Base-by-base conservation (phyloP, 169 alveolate species). In the Cyclospora cayetanensis region DNA sequence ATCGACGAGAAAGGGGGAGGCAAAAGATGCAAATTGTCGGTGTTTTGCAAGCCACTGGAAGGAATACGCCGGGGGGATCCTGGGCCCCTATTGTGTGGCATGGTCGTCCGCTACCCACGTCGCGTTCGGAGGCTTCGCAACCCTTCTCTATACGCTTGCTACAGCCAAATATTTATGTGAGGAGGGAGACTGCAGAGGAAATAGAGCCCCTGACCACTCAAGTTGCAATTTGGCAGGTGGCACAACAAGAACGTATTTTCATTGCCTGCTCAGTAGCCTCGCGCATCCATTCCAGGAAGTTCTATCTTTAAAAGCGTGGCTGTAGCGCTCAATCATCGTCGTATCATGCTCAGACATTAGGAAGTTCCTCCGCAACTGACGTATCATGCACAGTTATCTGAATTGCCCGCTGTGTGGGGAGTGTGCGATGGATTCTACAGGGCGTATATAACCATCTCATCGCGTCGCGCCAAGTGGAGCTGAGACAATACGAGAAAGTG, bases 71-170 rank as follows among this genome's bases (percentile, higher is more conserved):
- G 22, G 89, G 89, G 50, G 89, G 89, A 2, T 9, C 74, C 4
- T 80, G 89, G 89, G 89, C 70, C 31, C 89, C 89, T 42, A 80
- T 63, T 37, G 34, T 25, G 0, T 80, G 89, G 89, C 72, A 80
- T 27, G 89, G 89, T 52, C 74, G 89, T 11, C 74, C 76, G 1
- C 37, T 50, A 42, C 76, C 76, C 15, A 5, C 53, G 39, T 1
- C 53, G 25, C 53, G 74, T 42, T 15, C 1, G 31, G 37, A 29
- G 11, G 35, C 34, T 12, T 35, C 74, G 55, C 55, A 80, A 37
- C 89, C 52, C 34, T 80, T 80, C 52, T 46, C 74, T 39, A 74
- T 80, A 35, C 89, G 89, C 53, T 74, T 80, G 15, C 52, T 80
- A 9, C 89, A 80, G 39, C 89, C 89, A 39, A 80, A 52, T 29